Evolutionary conservation across 1,284 basidiomycete genomes (phyloP), one percentile per base, ranked within the genome.

Genomic region (Rhodotorula glutinis): DNA sequence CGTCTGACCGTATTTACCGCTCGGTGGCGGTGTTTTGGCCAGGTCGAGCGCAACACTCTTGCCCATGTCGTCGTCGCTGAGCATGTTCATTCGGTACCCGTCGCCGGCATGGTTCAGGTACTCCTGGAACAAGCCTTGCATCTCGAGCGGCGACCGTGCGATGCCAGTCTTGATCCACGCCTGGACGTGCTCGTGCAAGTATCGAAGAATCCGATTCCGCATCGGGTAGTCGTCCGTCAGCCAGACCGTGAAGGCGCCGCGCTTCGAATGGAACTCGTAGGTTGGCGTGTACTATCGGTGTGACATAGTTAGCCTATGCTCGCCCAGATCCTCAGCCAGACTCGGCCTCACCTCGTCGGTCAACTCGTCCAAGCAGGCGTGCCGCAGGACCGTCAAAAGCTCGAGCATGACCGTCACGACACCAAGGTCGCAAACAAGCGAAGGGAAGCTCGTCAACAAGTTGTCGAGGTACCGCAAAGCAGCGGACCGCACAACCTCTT

Each of bases 361-460:
- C 76, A 87, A 92, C 80, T 97, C 92, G 68, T 91, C 89, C 79
- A 98, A 92, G 77, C 92, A 94, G 1, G 90, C 87, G 60, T 87
- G 85, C 63, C 93, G 86, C 71, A 98, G 82, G 19, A 98, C 82
- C 0, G 95, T 97, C 66, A 98, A 82, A 53, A 92, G 88, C 78
- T 98, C 96, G 53, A 98, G 83, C 66, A 98, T 88, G 38, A 90
- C 86, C 73, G 88, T 91, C 10, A 98, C 90, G 44, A 98, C 84
- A 19, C 88, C 84, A 17, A 88, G 85, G 77, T 95, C 89, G 79
- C 94, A 98, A 84, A 98, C 88, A 67, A 98, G 81, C 13, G 92
- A 92, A 0, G 96, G 94, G 80, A 97, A 96, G 2, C 90, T 91
- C n/a, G 87, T 88, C 72, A 98, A 86, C 54, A 98, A 82, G 49